Conservation (phyloP, 2,329 filamentous ascomycete genomes). For the Xylariomycetidae sp. region DNA sequence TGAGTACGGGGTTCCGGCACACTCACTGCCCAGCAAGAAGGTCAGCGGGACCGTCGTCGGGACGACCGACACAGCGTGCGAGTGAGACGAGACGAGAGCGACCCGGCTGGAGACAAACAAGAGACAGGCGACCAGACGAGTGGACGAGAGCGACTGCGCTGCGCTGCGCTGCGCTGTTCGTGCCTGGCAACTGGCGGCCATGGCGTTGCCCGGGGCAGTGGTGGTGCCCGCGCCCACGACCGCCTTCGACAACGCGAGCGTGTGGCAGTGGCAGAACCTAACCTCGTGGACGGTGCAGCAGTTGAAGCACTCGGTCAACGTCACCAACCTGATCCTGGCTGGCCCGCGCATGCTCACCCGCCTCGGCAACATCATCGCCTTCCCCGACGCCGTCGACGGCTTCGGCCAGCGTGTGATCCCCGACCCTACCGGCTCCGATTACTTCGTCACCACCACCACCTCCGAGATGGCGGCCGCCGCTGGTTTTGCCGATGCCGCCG, state of each 20-base stretch:
- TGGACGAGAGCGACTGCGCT: too few species aligned
- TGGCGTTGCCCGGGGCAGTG: conserved; percentile 25
- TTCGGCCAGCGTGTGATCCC: conserved; percentile 45
- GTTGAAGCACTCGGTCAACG: conserved; percentile 41
- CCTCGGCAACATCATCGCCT: conserved; percentile 50
- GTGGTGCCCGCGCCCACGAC: conserved; percentile 23
- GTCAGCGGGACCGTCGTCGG: too few species aligned
- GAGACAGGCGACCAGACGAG: too few species aligned
- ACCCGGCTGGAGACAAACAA: too few species aligned
- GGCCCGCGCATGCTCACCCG: conserved; percentile 66
- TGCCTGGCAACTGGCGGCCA: too few species aligned
- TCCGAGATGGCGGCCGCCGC: conserved; percentile 35
- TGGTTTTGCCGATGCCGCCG: conserved; percentile 27
- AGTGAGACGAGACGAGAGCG: too few species aligned
- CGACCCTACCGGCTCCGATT: conserved; percentile 25
- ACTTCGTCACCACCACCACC: conserved; percentile 48
- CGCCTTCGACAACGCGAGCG: conserved; percentile 34
- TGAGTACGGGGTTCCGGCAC: too few species aligned
- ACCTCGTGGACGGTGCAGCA: conserved; percentile 46
- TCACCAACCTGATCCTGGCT: conserved; percentile 59
- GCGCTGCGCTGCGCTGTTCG: too few species aligned
- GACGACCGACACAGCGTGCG: too few species aligned
- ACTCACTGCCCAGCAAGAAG: too few species aligned
- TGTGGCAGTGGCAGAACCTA: conserved; percentile 52
- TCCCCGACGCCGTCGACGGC: conserved; percentile 55